Percentiles rank a stretch among this genome's conserved stretches.
phyloP scores from a whole-genome alignment of 176 grass and related monocot species.

The Carex cristatella region DNA sequence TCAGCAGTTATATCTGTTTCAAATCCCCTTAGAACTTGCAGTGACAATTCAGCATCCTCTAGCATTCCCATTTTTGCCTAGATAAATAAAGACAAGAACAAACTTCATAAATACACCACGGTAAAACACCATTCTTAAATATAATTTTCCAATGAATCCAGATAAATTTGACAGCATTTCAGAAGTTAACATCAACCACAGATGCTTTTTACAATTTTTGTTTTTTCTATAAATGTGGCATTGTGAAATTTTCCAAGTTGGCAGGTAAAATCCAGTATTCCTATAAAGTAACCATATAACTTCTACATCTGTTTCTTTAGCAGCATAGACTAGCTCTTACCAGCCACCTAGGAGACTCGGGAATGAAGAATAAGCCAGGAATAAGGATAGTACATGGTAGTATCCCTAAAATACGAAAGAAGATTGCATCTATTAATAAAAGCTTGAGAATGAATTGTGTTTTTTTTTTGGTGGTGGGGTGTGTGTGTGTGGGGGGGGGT shows the following conservation, averaged over 20 bases:
- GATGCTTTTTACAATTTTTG: not conserved
- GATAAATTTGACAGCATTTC: not conserved
- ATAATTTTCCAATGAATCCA: slow-evolving; percentile 1
- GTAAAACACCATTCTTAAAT: not conserved
- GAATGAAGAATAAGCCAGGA: slow-evolving; percentile 90
- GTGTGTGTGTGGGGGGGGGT: not conserved
- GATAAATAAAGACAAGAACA: slow-evolving; percentile 6
- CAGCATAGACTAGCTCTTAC: slow-evolving; percentile 35
- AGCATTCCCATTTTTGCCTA: slow-evolving; percentile 96
- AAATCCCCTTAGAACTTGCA: slow-evolving; percentile 98
- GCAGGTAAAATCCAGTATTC: not conserved
- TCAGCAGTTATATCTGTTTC: slow-evolving; percentile 79
- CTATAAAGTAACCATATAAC: not conserved
- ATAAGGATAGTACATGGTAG: slow-evolving; percentile 85
- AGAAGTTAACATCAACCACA: not conserved
- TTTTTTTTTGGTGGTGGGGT: too few species aligned
- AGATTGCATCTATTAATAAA: not conserved
- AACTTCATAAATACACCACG: not conserved
- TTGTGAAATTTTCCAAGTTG: not conserved
- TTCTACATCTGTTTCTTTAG: not conserved
- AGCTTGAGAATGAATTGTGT: not conserved
- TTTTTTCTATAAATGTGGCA: not conserved
- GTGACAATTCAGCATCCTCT: slow-evolving; percentile 73
- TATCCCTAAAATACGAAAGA: slow-evolving; percentile 48
- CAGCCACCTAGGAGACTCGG: slow-evolving; percentile 99